A percentile compares a stretch with the other conserved stretches of the same genome.
Conservation (phyloP, 2,329 filamentous ascomycete species). For the Sclerotinia trifoliorum region DNA sequence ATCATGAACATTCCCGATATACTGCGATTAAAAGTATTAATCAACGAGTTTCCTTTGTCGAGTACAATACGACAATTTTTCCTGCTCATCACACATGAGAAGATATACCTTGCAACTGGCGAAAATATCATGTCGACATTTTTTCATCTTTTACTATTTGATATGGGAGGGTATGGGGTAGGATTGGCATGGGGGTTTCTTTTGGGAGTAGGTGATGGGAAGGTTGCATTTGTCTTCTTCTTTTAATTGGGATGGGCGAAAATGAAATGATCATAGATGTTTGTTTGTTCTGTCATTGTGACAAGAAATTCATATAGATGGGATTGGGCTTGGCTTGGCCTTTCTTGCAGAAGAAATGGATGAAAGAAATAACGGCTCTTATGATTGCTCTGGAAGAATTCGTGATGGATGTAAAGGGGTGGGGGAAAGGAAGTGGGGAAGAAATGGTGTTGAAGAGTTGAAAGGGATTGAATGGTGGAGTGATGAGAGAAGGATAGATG, state of each 20-base stretch:
- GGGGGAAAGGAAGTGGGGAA: background rate
- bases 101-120: conserved; percentile 8
- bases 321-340: conserved; percentile 3
- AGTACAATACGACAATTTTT: conserved; percentile 1
- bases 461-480: background rate
- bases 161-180: background rate
- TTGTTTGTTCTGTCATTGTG: conserved; percentile 7
- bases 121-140: conserved; percentile 14
- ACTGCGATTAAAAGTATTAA: conserved; percentile 18
- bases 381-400: conserved; percentile 9
- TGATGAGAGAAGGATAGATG: background rate
- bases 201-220: background rate
- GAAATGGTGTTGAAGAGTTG: background rate
- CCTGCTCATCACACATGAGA: conserved; percentile 5
- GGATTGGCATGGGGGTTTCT: background rate
- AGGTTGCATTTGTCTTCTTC: background rate
- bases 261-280: conserved; percentile 18
- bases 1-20: conserved; percentile 11
- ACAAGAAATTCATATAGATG: conserved; percentile 21
- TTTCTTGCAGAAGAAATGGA: conserved; percentile 19
- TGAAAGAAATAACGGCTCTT: conserved; percentile 17
- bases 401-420: background rate
- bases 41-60: conserved; percentile 19
- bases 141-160: background rate
- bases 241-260: conserved; percentile 13